Conservation (phyloP, 306 rosid species). For the Dryas octopetala region DNA sequence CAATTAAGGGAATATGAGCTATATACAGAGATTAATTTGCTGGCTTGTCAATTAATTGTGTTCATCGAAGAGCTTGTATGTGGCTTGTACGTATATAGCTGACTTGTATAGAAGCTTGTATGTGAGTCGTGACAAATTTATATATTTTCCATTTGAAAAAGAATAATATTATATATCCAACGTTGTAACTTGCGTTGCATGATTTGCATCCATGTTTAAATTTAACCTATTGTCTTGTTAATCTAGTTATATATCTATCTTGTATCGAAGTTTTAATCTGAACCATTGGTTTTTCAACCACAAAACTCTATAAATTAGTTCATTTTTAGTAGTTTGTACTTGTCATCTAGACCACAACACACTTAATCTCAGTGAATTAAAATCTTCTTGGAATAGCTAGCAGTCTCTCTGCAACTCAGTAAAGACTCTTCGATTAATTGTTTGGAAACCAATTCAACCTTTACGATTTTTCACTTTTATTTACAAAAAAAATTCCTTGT, state of each 20-base stretch:
- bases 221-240: background rate
- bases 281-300: background rate
- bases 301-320: background rate
- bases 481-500: no score
- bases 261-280: constrained; percentile 10
- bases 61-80: no score
- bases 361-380: no score
- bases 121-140: background rate
- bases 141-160: background rate
- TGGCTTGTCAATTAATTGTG: no score
- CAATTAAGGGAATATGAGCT: no score
- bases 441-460: no score
- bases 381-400: no score
- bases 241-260: background rate
- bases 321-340: background rate
- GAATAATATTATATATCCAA: background rate
- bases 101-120: background rate
- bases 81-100: no score
- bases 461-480: no score
- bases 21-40: no score
- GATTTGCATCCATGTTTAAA: background rate
- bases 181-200: background rate
- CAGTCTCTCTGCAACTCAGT: no score
- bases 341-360: background rate
- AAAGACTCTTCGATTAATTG: no score